Evolutionary conservation across 2,329 filamentous ascomycete genomes (phyloP), one percentile per base, ranked within the genome.

Genomic region (Trichophyton mentagrophytes): DNA sequence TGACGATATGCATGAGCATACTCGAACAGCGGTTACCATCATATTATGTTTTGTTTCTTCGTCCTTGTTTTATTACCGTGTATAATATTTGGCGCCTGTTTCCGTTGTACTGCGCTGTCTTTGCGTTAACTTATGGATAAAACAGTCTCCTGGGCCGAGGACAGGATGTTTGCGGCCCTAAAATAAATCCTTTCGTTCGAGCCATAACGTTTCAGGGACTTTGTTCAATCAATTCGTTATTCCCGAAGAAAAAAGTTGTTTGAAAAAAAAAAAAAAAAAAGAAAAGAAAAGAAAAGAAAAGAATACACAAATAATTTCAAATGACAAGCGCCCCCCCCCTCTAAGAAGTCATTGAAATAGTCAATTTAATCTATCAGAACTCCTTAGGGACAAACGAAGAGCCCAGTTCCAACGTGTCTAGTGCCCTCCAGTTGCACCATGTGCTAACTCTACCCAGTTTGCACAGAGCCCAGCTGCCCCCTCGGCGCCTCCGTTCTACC

Each of bases 1-100:
- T 42, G 56, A 30, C 56, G 56, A 58, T 58, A 58, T 58, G 56
- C 56, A 58, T 58, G 56, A 58, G 56, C 56, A 58, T 58, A 58
- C n/a, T 58, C 56, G 56, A 44, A 36, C 40, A 58, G 56, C 25
- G 36, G 56, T 58, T 30, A 44, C 42, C 56, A 44, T 42, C 56
- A 44, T 42, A 7, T 42, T 55, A 55, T 42, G 17, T n/a, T 27
- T 30, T 47, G 22, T 36, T 55, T 55, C n/a, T 36, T 27, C 15
- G 51, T 30, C 27, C n/a, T 6, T 22, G 25, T 55, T 55, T 55
- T 55, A 55, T 55, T 55, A 36, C 20, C 27, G 27, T 55, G 51
- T 55, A 55, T 55, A 55, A 55, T 55, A 55, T 36, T 27, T 36
- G 51, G 27, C 51, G 25, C 27, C 20, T 36, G 49, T 55, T 36